Base-by-base conservation (phyloP, 129 eudicot genomes). In the Arctium minus region DNA sequence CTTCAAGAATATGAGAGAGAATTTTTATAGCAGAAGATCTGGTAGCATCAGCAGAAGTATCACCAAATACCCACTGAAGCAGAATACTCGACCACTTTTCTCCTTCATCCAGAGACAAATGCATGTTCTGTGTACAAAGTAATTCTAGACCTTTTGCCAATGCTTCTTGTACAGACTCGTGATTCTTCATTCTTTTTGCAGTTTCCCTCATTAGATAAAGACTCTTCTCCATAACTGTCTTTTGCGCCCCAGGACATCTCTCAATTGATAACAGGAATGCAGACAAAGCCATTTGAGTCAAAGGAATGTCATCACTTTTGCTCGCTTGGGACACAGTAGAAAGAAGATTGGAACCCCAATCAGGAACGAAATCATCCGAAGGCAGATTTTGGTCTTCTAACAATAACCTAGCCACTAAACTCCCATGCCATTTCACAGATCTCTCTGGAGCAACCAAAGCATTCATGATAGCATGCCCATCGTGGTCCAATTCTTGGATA, bases 341-440 rank as follows among this genome's bases (percentile, higher is more conserved):
- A 86, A 96, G 98, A 82, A 96, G 97, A 84, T 93, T 84, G 5
- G 87, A 89, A 75, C 96, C 86, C 99, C 99, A 96, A 73, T 90
- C 98, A 37, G 93, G 84, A 73, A 93, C 92, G 68, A 92, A 91
- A 77, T 92, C 94, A 76, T 87, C 90, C 50, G 93, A 86, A 39
- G 92, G 96, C 79, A 96, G 87, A 74, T 83, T 88, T 71, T 79
- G 89, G 86, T 96, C 99, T 86, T 93, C 94, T 78, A 96, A 83
- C 73, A 96, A 88, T 79, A 88, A 84, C 80, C 89, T 90, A 53
- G 97, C 99, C 76, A 92, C 91, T 91, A 94, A 89, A 90, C 99
- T 90, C 15, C 98, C 99, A 67, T 96, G 98, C 99, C 99, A 96
- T 86, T 92, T 93, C 53, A 96, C 99, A 64, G 99, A 96, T 88